Evolutionary conservation across 768 basidiomycete genomes (phyloP), one percentile per base, ranked within the genome.

Genomic region (Peribolospora baueri): DNA sequence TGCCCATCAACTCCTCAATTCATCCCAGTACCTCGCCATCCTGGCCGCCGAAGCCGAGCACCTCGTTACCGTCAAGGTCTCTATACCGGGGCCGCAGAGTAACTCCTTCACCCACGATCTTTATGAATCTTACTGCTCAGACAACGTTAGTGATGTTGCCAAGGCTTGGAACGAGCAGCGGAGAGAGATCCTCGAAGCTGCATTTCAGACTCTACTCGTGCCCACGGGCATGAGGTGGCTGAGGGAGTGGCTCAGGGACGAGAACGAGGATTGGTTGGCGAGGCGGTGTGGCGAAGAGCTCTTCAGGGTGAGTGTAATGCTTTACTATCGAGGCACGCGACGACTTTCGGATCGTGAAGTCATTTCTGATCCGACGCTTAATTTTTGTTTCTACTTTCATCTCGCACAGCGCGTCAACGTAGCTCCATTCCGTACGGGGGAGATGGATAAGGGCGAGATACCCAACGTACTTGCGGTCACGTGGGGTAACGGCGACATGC

Each of bases 401-500:
- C 52, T 7, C 38, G 48, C 58, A 11, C 62, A 93, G 88, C 77
- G 84, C 53, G 74, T 87, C 61, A 81, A 90, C 64, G 77, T 82
- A 7, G 81, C 81, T 5, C 84, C 90, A 1, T 88, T 76, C 62
- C 47, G 48, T 25, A 75, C 75, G 4, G 67, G 71, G 0, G 74
- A 74, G 5, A 76, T 82, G 70, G 78, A 76, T 55, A 69, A 73
- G 53, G 87, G 84, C 77, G 84, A 63, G 70, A 75, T 46, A 68
- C 88, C 50, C 73, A 80, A 66, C 25, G 86, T 97, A 25, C 74
- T 98, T 46, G 84, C 90, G 3, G 67, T 91, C 55, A 91, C 90
- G 5, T 88, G 86, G 80, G 93, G 93, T 43, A 81, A 84, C 68
- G 93, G 93, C 43, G 88, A 93, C 61, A 84, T 86, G 45, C 79